phyloP scores from a whole-genome alignment of 2,329 filamentous ascomycete species.

The Pyrenophora teres region DNA sequence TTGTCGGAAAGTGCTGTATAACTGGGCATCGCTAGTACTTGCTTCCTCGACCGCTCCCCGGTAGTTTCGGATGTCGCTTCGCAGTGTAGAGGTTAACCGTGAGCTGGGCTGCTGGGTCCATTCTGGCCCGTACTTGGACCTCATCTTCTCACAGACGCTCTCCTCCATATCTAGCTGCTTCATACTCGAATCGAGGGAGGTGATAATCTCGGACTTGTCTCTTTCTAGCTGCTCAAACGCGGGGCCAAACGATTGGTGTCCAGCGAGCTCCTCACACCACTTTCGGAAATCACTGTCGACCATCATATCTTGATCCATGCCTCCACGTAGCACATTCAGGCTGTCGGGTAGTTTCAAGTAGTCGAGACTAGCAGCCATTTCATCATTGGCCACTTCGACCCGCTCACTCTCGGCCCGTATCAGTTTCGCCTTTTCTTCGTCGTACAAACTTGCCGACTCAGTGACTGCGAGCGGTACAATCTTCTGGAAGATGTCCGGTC shows the following conservation, averaged over 20 bases:
- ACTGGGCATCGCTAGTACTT: constrained; percentile 79
- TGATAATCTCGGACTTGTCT: constrained; percentile 76
- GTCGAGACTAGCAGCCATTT: constrained; percentile 94
- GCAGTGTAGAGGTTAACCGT: constrained; percentile 81
- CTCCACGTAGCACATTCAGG: constrained; percentile 88
- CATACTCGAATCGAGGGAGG: constrained; percentile 74
- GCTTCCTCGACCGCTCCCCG: constrained; percentile 89
- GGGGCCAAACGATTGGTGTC: constrained; percentile 76
- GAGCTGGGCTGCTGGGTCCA: constrained; percentile 98
- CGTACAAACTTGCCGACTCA: constrained; percentile 94
- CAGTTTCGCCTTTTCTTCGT: constrained; percentile 97
- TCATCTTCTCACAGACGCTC: constrained; percentile 98
- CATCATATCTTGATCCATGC: constrained; percentile 83
- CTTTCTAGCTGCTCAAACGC: constrained; percentile 79
- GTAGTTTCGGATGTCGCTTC: constrained; percentile 86
- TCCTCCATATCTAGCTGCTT: constrained; percentile 97
- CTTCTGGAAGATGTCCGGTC: constrained; percentile 94
- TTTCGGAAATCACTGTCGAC: constrained; percentile 90
- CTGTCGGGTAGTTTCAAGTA: constrained; percentile 90
- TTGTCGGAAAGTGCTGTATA: constrained; percentile 81
- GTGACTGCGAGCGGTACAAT: constrained; percentile 96
- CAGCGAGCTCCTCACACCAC: constrained; percentile 92
- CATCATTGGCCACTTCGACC: constrained; percentile 88
- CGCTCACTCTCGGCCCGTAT: constrained; percentile 91
- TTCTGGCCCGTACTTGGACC: constrained; percentile 91